Evolutionary conservation across 306 rosid species (phyloP).

Genomic region (Begonia loranthoides): DNA sequence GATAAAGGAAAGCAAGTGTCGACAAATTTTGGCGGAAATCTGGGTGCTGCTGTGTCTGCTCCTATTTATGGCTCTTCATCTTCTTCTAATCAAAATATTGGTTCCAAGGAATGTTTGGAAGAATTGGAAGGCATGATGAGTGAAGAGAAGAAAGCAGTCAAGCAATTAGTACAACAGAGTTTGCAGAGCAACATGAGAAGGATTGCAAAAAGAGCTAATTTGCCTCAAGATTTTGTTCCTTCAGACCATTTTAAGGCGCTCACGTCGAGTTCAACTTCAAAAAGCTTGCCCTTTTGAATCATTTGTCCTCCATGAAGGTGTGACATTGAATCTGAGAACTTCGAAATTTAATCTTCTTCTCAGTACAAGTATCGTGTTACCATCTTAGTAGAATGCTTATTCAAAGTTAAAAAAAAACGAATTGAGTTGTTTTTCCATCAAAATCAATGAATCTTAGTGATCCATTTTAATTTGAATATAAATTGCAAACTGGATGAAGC

Average conservation of each 20-base stretch:
- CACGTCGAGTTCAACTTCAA: constrained; percentile 72
- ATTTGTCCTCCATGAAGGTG: constrained; percentile 10
- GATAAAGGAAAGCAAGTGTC: constrained; percentile 77
- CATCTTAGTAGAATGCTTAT: no score
- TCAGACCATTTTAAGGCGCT: constrained; percentile 59
- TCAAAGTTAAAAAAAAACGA: no score
- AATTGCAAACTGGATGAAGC: no score
- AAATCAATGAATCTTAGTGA: no score
- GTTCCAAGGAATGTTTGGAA: constrained; percentile 29
- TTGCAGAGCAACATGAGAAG: constrained; percentile 85
- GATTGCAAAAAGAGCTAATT: constrained; percentile 85
- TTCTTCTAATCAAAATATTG: constrained; percentile 25
- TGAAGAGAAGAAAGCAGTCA: constrained; percentile 90
- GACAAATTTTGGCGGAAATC: constrained; percentile 32
- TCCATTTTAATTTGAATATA: no score
- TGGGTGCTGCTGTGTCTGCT: constrained; percentile 53
- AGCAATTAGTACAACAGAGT: constrained; percentile 84
- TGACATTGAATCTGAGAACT: constrained; percentile 18
- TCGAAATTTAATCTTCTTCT: not conserved
- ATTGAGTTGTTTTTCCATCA: no score
- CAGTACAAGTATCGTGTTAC: no score
- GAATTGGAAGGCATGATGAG: constrained; percentile 60
- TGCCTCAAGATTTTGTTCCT: constrained; percentile 84
- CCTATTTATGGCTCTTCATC: constrained; percentile 64
- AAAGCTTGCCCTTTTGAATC: constrained; percentile 82